A percentile compares a stretch with the other conserved stretches of the same genome.
Evolutionary conservation across 495 filamentous ascomycete genomes (phyloP).

Genomic region (Penicillium samsonianum): DNA sequence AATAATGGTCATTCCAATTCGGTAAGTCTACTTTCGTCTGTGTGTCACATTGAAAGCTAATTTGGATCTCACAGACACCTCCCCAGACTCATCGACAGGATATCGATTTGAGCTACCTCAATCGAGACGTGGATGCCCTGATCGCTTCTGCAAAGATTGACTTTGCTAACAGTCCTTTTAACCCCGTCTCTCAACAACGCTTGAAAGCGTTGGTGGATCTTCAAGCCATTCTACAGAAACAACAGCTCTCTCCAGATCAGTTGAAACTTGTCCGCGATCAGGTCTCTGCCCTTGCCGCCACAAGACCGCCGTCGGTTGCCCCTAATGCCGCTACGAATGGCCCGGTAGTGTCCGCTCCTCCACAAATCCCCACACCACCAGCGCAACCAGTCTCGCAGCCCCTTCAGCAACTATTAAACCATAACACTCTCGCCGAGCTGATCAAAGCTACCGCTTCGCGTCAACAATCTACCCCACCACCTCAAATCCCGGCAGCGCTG

Average conservation of each 20-base stretch:
- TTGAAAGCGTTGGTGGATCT: slow-evolving; percentile 86
- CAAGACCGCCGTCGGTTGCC: slow-evolving; percentile 26
- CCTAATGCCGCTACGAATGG: slow-evolving; percentile 26
- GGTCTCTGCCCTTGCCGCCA: slow-evolving; percentile 65
- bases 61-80: slow-evolving; percentile 34
- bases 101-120: slow-evolving; percentile 65
- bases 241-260: slow-evolving; percentile 77
- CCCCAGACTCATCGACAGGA: slow-evolving; percentile 33
- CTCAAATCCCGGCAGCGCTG: slow-evolving; percentile 32
- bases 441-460: slow-evolving; percentile 50
- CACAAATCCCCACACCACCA: slow-evolving; percentile 34
- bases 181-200: slow-evolving; percentile 70
- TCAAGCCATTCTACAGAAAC: slow-evolving; percentile 74
- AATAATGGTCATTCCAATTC: slow-evolving; percentile 40
- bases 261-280: slow-evolving; percentile 77
- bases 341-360: slow-evolving; percentile 28
- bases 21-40: slow-evolving; percentile 27
- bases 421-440: slow-evolving; percentile 51
- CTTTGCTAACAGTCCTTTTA: slow-evolving; percentile 70
- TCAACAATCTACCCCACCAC: slow-evolving; percentile 45
- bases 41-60: background rate
- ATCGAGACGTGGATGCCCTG: slow-evolving; percentile 76
- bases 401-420: slow-evolving; percentile 47
- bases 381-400: slow-evolving; percentile 40
- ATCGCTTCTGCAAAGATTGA: slow-evolving; percentile 69